Base-by-base conservation (phyloP, 495 filamentous ascomycete species). In the Xylaria palmicola region DNA sequence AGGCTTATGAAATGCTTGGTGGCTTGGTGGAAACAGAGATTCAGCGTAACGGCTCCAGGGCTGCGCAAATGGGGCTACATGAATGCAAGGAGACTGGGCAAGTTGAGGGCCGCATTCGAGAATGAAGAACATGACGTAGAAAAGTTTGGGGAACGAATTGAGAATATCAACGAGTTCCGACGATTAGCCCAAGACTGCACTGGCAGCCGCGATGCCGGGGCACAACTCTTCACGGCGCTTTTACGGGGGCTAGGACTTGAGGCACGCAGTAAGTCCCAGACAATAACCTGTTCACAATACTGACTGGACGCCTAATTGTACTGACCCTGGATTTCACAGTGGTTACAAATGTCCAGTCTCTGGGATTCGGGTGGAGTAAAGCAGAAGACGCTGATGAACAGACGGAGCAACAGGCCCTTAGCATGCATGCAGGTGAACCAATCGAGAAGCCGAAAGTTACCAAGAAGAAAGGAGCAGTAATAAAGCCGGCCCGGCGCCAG, bases 301-400 rank as follows among this genome's bases (percentile, higher is more conserved):
- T n/a, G 1, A 26, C 8, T 39, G 0, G 8, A n/a, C 7, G 5
- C 20, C 10, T 12, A 26, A 4, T 20, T 56, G 30, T 34, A 60
- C 57, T 60, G 13, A 60, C 27, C 9, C 15, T 15, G 36, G 5
- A 26, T 32, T 17, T 89, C 19, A 80, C 92, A 40, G 76, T 98
- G 65, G 86, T 97, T 9, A 86, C 87, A 13, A 97, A 83, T 71
- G 73, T 99, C 10, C 94, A 98, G 62, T 88, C 94, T 15, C 70
- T 91, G 0, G 94, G 95, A 2, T 96, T 97, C 72, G 92, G 92
- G 1, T 97, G 91, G 85, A 93, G 87, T 51, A 93, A 93, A 68
- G 76, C 80, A 17, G 94, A 98, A 72, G 88, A 92, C 67, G 84
- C 83, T 26, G 77, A 79, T 34, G 75, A 75, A 30, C 75, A 77